Percentiles rank a stretch among this genome's conserved stretches.
These are phyloP conservation scores for Fraxinus sp. DNA, from an alignment of 305 asterid species.

Conservation along the genomic window DNA sequence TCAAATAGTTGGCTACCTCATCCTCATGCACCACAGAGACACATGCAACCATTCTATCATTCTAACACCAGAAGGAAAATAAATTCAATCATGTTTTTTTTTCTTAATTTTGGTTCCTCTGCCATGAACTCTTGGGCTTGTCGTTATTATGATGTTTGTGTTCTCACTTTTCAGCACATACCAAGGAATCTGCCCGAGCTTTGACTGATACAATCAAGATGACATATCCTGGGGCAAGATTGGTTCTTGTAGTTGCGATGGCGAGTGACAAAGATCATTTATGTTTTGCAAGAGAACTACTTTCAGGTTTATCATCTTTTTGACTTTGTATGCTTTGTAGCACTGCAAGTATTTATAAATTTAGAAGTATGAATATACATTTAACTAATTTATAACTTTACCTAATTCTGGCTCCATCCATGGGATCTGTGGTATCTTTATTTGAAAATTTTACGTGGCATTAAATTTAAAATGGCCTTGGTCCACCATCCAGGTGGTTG, in stretches of 20 bases:
- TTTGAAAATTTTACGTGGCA: background rate
- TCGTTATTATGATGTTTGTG: conserved; percentile 20
- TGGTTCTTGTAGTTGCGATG: conserved; percentile 85
- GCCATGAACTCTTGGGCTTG: conserved; percentile 7
- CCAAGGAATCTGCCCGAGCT: conserved; percentile 87
- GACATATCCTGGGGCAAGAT: conserved; percentile 50
- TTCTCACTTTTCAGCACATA: conserved; percentile 72
- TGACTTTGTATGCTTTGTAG: conserved; percentile 12
- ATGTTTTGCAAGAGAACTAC: conserved; percentile 70
- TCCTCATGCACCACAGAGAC: background rate
- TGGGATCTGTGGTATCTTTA: background rate
- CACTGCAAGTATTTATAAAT: conserved; percentile 9
- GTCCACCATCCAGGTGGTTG: background rate
- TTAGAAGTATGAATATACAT: conserved; percentile 11
- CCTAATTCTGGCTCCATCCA: background rate
- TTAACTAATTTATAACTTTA: background rate
- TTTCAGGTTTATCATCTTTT: conserved; percentile 56
- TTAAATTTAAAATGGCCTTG: background rate
- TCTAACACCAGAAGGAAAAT: conserved; percentile 6
- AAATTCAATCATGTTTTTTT: conserved; percentile 19
- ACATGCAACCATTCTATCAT: conserved; percentile 6
- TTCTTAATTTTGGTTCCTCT: conserved; percentile 11
- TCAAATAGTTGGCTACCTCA: background rate
- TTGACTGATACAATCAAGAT: conserved; percentile 55
- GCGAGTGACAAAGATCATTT: conserved; percentile 89